phyloP scores from a whole-genome alignment of 768 basidiomycete genomes.

The Termitomyces sp. region DNA sequence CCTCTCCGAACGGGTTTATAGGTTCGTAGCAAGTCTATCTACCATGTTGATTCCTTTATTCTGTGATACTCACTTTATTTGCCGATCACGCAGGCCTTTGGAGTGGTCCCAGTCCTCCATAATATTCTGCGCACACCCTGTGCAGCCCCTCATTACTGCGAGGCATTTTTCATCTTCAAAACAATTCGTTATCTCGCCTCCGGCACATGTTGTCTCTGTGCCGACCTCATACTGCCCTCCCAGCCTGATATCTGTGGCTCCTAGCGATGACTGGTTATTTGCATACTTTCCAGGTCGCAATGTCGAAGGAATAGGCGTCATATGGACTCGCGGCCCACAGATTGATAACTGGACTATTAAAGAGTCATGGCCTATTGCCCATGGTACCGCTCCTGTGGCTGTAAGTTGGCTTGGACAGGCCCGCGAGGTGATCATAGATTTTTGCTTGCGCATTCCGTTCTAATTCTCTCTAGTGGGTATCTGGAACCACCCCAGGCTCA shows the following conservation, averaged over 20 bases:
- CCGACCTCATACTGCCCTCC: slow-evolving; percentile 54
- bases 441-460: background rate
- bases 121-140: slow-evolving; percentile 64
- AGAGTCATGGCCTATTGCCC: slow-evolving; percentile 49
- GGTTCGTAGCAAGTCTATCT: slow-evolving; percentile 29
- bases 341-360: slow-evolving; percentile 57
- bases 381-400: slow-evolving; percentile 51
- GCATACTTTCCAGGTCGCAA: slow-evolving; percentile 65
- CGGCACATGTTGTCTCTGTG: slow-evolving; percentile 39
- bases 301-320: slow-evolving; percentile 52
- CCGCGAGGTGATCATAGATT: slow-evolving; percentile 41
- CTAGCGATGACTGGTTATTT: slow-evolving; percentile 60
- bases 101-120: slow-evolving; percentile 67
- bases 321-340: slow-evolving; percentile 57
- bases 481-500: slow-evolving; percentile 32
- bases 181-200: slow-evolving; percentile 54
- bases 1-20: slow-evolving; percentile 47
- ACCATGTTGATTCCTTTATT: background rate
- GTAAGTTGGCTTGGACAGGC: slow-evolving; percentile 55
- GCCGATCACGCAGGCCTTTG: slow-evolving; percentile 44
- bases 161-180: slow-evolving; percentile 67
- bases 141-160: slow-evolving; percentile 51
- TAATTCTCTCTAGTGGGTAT: slow-evolving; percentile 43
- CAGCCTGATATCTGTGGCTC: slow-evolving; percentile 52
- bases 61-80: background rate